These are phyloP conservation scores for Herpetomonas samuelpessoai DNA, from an alignment of 208 protist genomes.

Conservation along the genomic window DNA sequence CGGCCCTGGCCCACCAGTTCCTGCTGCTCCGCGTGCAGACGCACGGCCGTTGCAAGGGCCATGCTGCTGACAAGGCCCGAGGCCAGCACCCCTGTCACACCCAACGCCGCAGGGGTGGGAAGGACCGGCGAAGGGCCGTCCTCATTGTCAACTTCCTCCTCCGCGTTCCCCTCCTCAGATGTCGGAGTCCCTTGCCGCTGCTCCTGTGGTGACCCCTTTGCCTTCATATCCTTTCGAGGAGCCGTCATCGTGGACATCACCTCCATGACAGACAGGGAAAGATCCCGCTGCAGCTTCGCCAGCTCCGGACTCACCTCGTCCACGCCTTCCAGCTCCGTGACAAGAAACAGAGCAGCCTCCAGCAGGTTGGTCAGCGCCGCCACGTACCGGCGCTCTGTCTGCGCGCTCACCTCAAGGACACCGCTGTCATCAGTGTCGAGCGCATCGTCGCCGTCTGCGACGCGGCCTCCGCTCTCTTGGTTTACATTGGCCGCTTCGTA, in stretches of 20 bases:
- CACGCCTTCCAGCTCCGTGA: slow-evolving; percentile 57
- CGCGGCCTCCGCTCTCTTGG: slow-evolving; percentile 37
- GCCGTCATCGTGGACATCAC: slow-evolving; percentile 44
- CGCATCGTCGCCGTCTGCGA: no score
- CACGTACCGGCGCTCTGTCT: slow-evolving; percentile 37
- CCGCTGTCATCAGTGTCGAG: no score
- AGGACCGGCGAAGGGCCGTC: slow-evolving; percentile 21
- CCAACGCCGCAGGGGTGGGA: slow-evolving; percentile 50
- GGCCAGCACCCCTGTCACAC: slow-evolving; percentile 49
- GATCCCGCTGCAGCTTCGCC: slow-evolving; percentile 31
- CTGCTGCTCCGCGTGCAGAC: slow-evolving; percentile 37
- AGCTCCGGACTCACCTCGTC: slow-evolving; percentile 35
- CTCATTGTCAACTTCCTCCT: not conserved
- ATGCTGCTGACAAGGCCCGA: slow-evolving; percentile 47
- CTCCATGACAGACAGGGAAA: slow-evolving; percentile 43
- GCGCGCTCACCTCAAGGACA: slow-evolving; percentile 27
- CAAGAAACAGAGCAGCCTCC: slow-evolving; percentile 41
- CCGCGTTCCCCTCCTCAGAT: slow-evolving; percentile 1
- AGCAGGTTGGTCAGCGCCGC: slow-evolving; percentile 33
- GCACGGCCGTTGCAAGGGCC: slow-evolving; percentile 63
- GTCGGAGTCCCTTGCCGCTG: no score
- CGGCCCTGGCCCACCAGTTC: not conserved
- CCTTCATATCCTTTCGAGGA: slow-evolving; percentile 37
- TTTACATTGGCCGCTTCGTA: slow-evolving; percentile 41
- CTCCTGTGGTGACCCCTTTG: no score